Base-by-base conservation (phyloP, 371 early-diverging fungal species). In the Mortierella sp. region DNA sequence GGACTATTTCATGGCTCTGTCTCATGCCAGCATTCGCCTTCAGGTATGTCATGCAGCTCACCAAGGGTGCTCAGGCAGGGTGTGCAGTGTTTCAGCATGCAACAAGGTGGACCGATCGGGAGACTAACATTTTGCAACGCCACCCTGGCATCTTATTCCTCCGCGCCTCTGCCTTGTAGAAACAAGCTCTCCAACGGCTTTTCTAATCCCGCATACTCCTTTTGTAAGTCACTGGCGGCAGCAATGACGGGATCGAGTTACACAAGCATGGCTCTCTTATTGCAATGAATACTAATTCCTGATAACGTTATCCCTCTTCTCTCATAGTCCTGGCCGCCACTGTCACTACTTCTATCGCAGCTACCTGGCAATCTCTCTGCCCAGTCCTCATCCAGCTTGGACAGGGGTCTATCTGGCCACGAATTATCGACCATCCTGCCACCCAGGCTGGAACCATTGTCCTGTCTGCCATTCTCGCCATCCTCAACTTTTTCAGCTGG, bases 401-500 rank as follows among this genome's bases (percentile, higher is more conserved):
- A 10, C 69, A 63, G 31, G 34, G 34, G 2, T 13, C 57, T 3
- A 5, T 65, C 16, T 52, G 64, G 57, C 65, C 69, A 0, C 37
- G 62, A 41, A 54, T 68, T 50, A 76, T 76, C 66, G 68, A 65
- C 49, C 76, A 76, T 22, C 61, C 76, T 0, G 29, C 21, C 3
- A 68, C 67, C 8, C 76, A 76, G 22, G 64, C 76, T 0, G 50
- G 51, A 1, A 65, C 65, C 3, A 68, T 76, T 40, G 49, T 64
- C 31, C n/a, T 76, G 28, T 68, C 76, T 24, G 51, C 52, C 46
- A 48, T 68, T 22, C 66, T 76, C 28, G 61, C 67, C 16, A 17
- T 64, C 46, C 62, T 68, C 61, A 76, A 76, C 50, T 76, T 76
- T 31, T 59, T 76, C 41, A 76, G 76, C 62, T 76, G 76, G 76